Conservation (phyloP, 2,329 filamentous ascomycete species). For the Chaetothyriales sp. region DNA sequence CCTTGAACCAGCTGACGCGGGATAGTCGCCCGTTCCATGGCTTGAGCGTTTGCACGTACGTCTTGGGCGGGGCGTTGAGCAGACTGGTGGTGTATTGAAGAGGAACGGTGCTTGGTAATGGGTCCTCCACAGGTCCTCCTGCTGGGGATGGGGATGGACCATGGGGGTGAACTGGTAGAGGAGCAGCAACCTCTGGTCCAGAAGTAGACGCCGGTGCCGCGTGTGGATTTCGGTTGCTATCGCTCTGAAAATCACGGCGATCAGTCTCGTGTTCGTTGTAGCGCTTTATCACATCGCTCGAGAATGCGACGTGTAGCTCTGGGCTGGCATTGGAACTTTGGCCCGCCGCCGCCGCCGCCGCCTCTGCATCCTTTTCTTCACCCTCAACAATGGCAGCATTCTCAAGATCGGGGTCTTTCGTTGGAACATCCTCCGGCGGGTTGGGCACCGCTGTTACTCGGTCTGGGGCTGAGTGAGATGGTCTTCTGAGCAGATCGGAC, state of each 20-base stretch:
- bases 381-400: background rate
- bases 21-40: conserved; percentile 66
- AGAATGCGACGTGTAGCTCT: background rate
- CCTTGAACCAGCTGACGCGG: conserved; percentile 64
- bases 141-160: background rate
- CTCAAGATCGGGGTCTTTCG: conserved; percentile 4
- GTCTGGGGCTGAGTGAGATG: background rate
- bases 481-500: conserved; percentile 10
- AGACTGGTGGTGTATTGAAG: conserved; percentile 53
- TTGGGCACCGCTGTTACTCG: background rate
- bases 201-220: background rate
- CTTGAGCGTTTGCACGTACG: conserved; percentile 58
- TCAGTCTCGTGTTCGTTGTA: background rate
- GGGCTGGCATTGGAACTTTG: background rate
- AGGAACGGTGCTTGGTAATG: background rate
- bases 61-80: conserved; percentile 49
- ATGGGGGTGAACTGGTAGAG: background rate
- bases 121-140: background rate
- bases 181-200: background rate
- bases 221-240: background rate
- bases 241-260: background rate
- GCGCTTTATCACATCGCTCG: background rate
- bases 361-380: background rate
- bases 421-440: background rate
- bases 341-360: too few species aligned